Conservation (phyloP, 208 protist species). For the Blastocrithidia nonstop region DNA sequence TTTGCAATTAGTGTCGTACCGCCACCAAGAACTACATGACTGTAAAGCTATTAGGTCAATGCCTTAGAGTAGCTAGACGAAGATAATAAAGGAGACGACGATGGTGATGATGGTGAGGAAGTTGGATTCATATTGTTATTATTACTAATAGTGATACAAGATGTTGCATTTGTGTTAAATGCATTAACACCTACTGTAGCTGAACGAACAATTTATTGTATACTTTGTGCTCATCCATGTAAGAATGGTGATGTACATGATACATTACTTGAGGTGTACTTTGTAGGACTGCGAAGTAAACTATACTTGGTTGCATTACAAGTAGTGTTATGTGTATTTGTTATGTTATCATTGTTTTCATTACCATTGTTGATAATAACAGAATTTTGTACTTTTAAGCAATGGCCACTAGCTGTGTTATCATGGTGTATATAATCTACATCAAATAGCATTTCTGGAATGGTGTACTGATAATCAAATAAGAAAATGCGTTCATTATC, state of each 20-base stretch:
- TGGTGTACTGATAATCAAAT: conserved; percentile 50
- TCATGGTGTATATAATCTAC: conserved; percentile 11
- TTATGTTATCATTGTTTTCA: conserved; percentile 17
- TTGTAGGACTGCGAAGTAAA: no score
- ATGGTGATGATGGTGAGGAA: no score
- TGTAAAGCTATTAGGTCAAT: conserved; percentile 38
- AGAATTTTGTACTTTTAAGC: not conserved
- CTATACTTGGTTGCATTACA: no score
- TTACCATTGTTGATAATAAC: not conserved
- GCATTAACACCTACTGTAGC: no score
- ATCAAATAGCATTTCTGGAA: conserved; percentile 82
- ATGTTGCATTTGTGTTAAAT: no score
- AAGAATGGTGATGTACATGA: no score
- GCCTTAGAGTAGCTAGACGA: no score
- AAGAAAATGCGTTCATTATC: conserved; percentile 81
- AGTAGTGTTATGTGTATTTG: not conserved
- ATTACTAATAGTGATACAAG: no score
- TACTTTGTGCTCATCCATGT: conserved; percentile 29
- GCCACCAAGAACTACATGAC: conserved; percentile 89
- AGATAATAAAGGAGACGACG: no score
- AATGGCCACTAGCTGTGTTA: conserved; percentile 13
- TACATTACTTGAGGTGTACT: no score
- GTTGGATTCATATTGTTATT: no score
- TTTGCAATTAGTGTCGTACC: conserved; percentile 81
- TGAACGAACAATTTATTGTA: conserved; percentile 51